Base-by-base conservation (phyloP, 2,329 filamentous ascomycete genomes). In the Chrysoporthe austroafricana region DNA sequence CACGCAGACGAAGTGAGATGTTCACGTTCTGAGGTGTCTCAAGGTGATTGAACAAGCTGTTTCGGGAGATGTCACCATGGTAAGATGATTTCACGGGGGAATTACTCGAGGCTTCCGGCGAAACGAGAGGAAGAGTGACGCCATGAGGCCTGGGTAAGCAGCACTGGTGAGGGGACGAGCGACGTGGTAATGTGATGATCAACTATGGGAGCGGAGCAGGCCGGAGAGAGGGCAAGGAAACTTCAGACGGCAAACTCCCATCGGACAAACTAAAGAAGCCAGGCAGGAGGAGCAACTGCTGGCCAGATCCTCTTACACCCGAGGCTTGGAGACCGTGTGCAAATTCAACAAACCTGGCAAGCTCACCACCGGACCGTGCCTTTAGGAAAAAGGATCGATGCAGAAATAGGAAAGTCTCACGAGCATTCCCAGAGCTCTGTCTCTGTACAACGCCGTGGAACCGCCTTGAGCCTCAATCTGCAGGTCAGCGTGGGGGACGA, bases 201-300 rank as follows among this genome's bases (percentile, higher is more conserved):
- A 5, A 39, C 6, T 9, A 39, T 39, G 9, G 42, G n/a, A 54
- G 32, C 9, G 57, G 14, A 39, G 26, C 44, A 44, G 42, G 21
- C 39, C 61, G 26, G 14, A 48, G 14, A 26, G 26, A 34, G 7
- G 36, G 34, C 57, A 44, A 26, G 16, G 43, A 16, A 18, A 67
- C 57, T 52, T 62, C 64, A 62, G 64, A 69, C 32, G 62, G 50
- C 67, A 69, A 69, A 69, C 67, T 62, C 59, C 2, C 14, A 43
- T n/a, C 50, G n/a, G 48, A 57, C 67, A 69, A 67, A 66, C 61
- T 62, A 58, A 32, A 36, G 9, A 18, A 3, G 50, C 21, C 2
- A 18, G 16, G 26, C 34, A 21, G 11, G 44, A 57, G 9, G 21
- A 42, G 18, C 8, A 62, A 26, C n/a, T 57, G 56, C 42, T 62